Evolutionary conservation across 116 monocot species (phyloP), one percentile per base, ranked within the genome.

Genomic region (Trichopus zeylanicus): DNA sequence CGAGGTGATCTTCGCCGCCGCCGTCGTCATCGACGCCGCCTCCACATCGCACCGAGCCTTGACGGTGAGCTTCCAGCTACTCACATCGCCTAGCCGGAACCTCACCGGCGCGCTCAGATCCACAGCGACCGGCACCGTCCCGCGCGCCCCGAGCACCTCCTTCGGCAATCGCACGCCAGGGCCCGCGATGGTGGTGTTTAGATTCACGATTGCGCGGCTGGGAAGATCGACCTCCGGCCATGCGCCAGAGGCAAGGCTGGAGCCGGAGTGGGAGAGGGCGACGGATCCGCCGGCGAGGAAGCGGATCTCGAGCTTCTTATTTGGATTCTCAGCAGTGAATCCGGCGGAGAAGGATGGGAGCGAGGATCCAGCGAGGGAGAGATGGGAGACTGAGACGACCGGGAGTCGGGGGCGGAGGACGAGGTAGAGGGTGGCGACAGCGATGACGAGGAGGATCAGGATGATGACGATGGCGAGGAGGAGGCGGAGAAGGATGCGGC

Each of bases 251-350:
- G 46, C 51, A 33, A 82, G 78, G 3, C 18, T 12, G 33, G 52
- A 66, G 26, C 60, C 70, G 30, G 47, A 30, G 68, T 75, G 74
- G 30, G 33, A 61, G 28, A 71, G 59, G 0, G 18, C 22, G 37
- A 73, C 56, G 23, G 53, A 60, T 46, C 79, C 62, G 32, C 73
- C 73, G 16, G 10, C 27, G 46, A 58, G 29, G 69, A 78, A 87
- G 29, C 67, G 25, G 31, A 81, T 46, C 4, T 48, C 29, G 66
- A 79, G 31, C 70, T 73, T 81, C 29, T 31, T 60, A 67, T 79
- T 87, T 26, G 67, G 70, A 57, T 87, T 87, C n/a, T 70, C 57
- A 6, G 75, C 70, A 27, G 63, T 38, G 51, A 82, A 39, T 20
- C 70, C 34, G 61, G 68, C 67, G 67, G 55, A 34, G 65, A 82